These are phyloP conservation scores for Acmispon strigosus DNA, from an alignment of 306 rosid species.

Conservation along the genomic window DNA sequence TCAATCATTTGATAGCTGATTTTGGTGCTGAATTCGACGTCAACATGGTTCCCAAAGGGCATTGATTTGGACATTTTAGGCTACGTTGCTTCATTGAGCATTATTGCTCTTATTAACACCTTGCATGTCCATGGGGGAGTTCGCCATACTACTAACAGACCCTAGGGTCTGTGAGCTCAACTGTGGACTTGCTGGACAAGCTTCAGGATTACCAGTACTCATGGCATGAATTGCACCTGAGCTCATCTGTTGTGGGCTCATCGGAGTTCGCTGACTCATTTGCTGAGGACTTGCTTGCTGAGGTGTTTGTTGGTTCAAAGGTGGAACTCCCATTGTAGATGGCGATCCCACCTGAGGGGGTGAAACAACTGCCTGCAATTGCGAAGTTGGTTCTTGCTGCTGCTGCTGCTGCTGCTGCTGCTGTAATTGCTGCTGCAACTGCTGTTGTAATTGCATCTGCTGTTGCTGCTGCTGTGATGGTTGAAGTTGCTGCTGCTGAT, in stretches of 20 bases:
- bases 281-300: constrained; percentile 90
- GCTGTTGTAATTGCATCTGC: constrained; percentile 27
- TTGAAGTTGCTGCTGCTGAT: constrained; percentile 46
- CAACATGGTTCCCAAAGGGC: not conserved
- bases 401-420: constrained; percentile 51
- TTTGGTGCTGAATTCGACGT: not conserved
- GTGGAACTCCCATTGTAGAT: constrained; percentile 74
- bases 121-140: constrained; percentile 95
- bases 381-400: constrained; percentile 68
- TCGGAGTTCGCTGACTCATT: constrained; percentile 86
- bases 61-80: constrained; percentile 1
- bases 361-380: constrained; percentile 72
- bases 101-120: constrained; percentile 81
- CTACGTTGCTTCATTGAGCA: constrained; percentile 27
- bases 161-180: constrained; percentile 93
- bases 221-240: constrained; percentile 81
- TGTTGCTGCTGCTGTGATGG: constrained; percentile 34
- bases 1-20: not conserved
- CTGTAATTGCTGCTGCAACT: constrained; percentile 23
- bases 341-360: constrained; percentile 93
- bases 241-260: constrained; percentile 92
- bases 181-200: constrained; percentile 95
- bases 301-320: constrained; percentile 60
- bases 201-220: constrained; percentile 85
- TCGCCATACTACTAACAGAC: constrained; percentile 54